A percentile compares a stretch with the other conserved stretches of the same genome.
Conservation (phyloP, 208 protist species). For the Novymonas esmeraldas region DNA sequence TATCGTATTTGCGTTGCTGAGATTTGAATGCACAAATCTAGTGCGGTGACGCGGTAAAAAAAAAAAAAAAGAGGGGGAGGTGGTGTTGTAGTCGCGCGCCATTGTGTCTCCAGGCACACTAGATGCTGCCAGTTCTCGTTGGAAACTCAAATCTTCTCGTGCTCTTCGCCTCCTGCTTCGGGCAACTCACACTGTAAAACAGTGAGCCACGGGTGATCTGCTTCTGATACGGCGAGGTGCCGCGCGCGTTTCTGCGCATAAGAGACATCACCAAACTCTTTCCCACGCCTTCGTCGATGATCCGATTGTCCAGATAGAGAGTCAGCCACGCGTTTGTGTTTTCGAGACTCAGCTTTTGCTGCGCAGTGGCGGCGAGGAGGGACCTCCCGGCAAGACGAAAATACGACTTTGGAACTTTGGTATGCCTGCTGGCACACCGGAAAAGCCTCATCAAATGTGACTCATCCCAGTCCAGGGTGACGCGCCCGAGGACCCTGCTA, state of each 20-base stretch:
- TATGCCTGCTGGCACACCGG: constrained; percentile 28
- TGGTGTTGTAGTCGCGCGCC: too few relatives aligned
- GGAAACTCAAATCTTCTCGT: too few relatives aligned
- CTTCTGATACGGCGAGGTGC: neutral
- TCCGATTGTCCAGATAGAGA: constrained; percentile 53
- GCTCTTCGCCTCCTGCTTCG: too few relatives aligned
- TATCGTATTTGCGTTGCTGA: too few relatives aligned
- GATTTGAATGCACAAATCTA: too few relatives aligned
- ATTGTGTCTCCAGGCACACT: too few relatives aligned
- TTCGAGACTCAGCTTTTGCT: constrained; percentile 40
- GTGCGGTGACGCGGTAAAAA: too few relatives aligned
- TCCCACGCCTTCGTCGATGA: constrained; percentile 75
- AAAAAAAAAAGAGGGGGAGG: too few relatives aligned
- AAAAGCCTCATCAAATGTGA: constrained; percentile 64
- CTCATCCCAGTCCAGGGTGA: constrained; percentile 43
- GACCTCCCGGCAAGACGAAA: constrained; percentile 62
- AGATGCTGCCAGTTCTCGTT: too few relatives aligned
- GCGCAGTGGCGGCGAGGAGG: constrained; percentile 34
- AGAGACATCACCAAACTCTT: constrained; percentile 39
- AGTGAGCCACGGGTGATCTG: too few relatives aligned
- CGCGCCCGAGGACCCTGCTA: constrained; percentile 33
- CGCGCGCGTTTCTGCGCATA: neutral
- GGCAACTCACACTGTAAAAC: too few relatives aligned
- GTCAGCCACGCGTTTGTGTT: constrained; percentile 65
- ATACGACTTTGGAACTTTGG: constrained; percentile 47